A percentile compares a stretch with the other conserved stretches of the same genome.
These are phyloP conservation scores for Cyberlindnera xylosilytica DNA, from an alignment of 805 yeast genomes.

Conservation along the genomic window DNA sequence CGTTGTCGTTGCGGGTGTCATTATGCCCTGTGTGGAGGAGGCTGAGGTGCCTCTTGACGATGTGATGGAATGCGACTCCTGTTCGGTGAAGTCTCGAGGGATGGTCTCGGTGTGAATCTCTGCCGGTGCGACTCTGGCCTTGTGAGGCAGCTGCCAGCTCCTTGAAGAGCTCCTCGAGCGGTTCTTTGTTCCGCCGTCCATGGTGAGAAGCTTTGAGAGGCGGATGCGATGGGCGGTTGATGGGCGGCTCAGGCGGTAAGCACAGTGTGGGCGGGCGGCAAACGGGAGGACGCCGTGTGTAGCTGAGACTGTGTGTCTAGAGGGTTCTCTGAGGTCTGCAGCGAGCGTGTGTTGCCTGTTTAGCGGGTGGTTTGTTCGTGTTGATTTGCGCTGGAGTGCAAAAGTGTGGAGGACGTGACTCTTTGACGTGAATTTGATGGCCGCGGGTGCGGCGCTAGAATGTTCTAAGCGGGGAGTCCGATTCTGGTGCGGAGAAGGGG, in stretches of 20 bases:
- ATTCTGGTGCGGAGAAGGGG: no score
- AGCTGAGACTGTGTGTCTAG: no score
- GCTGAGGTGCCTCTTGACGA: not conserved
- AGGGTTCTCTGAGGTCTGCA: no score
- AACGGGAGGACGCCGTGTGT: no score
- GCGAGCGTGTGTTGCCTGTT: no score
- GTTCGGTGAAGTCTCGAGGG: conserved; percentile 1
- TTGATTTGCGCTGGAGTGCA: not conserved
- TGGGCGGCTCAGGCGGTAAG: no score
- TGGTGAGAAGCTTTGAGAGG: conserved; percentile 1
- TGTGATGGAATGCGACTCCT: not conserved
- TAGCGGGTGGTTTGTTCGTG: not conserved
- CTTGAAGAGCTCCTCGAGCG: conserved; percentile 4
- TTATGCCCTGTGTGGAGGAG: conserved; percentile 3
- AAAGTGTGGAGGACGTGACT: not conserved
- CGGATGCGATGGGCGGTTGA: not conserved
- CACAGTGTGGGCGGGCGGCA: no score
- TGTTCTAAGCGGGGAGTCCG: no score
- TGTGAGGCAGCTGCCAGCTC: conserved; percentile 10
- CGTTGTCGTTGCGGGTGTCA: conserved; percentile 3
- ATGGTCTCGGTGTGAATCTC: conserved; percentile 9
- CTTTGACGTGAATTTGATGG: not conserved
- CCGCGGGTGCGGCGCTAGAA: no score
- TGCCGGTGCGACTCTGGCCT: conserved; percentile 23
- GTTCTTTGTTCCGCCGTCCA: conserved; percentile 5